Percentiles rank a stretch among this genome's conserved stretches.
These are phyloP conservation scores for Cercospora brassicicola DNA, from an alignment of 2,329 filamentous ascomycete genomes.

Conservation along the genomic window DNA sequence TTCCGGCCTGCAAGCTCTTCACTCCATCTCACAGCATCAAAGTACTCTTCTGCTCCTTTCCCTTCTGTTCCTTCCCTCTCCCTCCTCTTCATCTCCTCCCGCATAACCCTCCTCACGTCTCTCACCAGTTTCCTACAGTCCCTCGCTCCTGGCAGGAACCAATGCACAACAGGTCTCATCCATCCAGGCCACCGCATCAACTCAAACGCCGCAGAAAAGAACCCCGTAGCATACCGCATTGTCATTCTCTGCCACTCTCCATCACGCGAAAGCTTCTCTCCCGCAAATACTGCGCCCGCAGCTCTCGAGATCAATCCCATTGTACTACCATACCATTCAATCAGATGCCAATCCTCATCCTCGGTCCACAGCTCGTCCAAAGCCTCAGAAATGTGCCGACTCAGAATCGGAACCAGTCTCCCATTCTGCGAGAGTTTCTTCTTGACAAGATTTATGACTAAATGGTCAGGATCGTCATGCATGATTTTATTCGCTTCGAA, in stretches of 20 bases:
- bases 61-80: conserved; percentile 15
- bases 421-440: conserved; percentile 24
- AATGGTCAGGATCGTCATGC: conserved; percentile 7
- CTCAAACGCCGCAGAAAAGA: conserved; percentile 37
- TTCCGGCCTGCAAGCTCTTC: conserved; percentile 25
- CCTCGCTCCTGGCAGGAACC: conserved; percentile 40
- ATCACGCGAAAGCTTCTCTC: conserved; percentile 41
- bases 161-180: conserved; percentile 40
- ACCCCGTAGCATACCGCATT: conserved; percentile 41
- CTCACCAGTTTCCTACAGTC: conserved; percentile 37
- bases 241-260: conserved; percentile 44
- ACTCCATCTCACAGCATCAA: conserved; percentile 36
- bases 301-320: conserved; percentile 39
- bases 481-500: conserved; percentile 21
- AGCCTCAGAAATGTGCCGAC: conserved; percentile 6
- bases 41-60: conserved; percentile 15
- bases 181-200: conserved; percentile 41
- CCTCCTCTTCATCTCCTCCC: conserved; percentile 35
- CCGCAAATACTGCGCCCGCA: conserved; percentile 45
- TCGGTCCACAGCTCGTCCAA: conserved; percentile 20
- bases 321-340: conserved; percentile 34
- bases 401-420: conserved; percentile 16
- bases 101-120: conserved; percentile 39
- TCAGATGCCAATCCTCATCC: conserved; percentile 25
- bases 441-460: conserved; percentile 22